Conservation (phyloP, 805 yeast species). For the Lachancea nothofagi region DNA sequence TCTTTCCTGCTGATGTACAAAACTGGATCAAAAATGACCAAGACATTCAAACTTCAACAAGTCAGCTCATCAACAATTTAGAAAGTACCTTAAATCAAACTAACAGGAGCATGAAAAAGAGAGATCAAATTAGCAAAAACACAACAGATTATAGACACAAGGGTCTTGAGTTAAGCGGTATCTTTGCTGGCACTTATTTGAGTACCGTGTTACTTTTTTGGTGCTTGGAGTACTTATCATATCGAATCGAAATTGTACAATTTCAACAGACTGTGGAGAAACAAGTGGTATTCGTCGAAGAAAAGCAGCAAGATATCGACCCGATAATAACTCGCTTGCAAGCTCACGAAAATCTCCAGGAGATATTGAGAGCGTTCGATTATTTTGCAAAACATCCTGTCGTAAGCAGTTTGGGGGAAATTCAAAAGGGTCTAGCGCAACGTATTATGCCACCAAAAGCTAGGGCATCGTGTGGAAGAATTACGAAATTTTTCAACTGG, state of each 20-base stretch:
- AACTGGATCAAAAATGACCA: not conserved
- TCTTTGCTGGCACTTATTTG: not conserved
- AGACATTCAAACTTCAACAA: not conserved
- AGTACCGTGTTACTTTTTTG: not conserved
- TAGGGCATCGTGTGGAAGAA: not conserved
- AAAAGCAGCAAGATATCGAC: not conserved
- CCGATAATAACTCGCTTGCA: not conserved
- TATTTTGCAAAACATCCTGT: constrained; percentile 1
- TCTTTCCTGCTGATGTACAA: not conserved
- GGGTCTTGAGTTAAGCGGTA: not conserved
- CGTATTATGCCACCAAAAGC: not conserved
- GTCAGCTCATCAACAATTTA: not conserved
- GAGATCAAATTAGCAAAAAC: not conserved
- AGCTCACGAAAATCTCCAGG: not conserved
- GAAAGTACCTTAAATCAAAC: not conserved
- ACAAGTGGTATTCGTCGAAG: not conserved
- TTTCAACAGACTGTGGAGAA: not conserved
- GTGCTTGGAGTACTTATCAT: constrained; percentile 1
- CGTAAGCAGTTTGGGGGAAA: not conserved
- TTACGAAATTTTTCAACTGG: constrained; percentile 5
- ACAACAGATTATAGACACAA: not conserved
- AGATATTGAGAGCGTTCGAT: not conserved
- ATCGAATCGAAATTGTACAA: not conserved
- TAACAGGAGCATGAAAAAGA: not conserved
- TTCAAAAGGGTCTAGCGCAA: not conserved